Evolutionary conservation across 805 yeast species (phyloP), one percentile per base, ranked within the genome.

Genomic region (Suhomyces sp.): DNA sequence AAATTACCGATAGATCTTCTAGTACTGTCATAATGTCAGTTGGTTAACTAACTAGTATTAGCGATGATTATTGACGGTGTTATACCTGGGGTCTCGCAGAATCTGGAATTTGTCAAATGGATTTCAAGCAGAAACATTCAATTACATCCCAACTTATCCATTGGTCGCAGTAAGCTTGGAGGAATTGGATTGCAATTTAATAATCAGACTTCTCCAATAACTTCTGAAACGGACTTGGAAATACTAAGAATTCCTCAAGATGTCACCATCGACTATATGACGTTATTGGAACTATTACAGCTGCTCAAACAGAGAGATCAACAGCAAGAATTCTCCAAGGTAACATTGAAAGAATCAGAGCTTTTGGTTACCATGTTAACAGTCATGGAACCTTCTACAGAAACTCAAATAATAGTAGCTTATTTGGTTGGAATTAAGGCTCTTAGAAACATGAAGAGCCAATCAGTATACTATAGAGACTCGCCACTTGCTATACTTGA

Each of bases 141-240:
- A 6, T 51, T 56, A 4, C 65, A 66, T 49, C 53, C 49, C 0
- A 38, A 54, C 6, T 36, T 66, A 5, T 22, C 59, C 5, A 56
- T 70, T 42, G 61, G 54, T 19, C 12, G 48, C 15, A 65, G 71
- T 48, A 19, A 50, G 1, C 53, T 68, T 12, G 74, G 75, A n/a
- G 76, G 76, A 10, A 56, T 57, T 6, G 76, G 76, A 6, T 45
- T 72, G 8, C 23, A 29, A 13, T 62, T 65, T 41, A 57, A 60
- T 47, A 56, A 60, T 35, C 27, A 24, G 10, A 12, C 22, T 15
- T 19, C 24, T 8, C 10, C 27, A 31, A 31, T 17, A 15, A 22
- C 17, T 19, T 29, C 23, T 5, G 52, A 22, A 31, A 50, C 31
- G 26, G 59, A 51, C 49, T 33, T 54, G 29, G 48, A 48, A 10